phyloP scores from a whole-genome alignment of 768 basidiomycete species.

The Leccinum sublutescens region DNA sequence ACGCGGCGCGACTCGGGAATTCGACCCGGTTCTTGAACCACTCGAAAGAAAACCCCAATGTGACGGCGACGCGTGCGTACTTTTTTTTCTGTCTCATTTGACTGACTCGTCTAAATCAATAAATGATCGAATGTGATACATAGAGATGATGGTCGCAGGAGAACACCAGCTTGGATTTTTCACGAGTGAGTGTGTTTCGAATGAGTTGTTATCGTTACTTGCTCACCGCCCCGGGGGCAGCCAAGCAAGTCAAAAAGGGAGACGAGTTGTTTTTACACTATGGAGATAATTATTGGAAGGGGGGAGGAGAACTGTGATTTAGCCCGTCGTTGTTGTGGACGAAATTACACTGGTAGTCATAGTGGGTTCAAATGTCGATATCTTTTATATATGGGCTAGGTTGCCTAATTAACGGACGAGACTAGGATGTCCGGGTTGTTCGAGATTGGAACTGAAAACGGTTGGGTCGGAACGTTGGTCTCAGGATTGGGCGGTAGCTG shows the following conservation, averaged over 20 bases:
- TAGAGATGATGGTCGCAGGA: conserved; percentile 27
- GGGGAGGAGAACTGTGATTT: not conserved
- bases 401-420: too few species aligned
- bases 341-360: too few species aligned
- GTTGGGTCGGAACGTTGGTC: too few species aligned
- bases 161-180: conserved; percentile 38
- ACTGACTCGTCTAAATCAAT: not conserved
- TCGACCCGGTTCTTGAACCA: conserved; percentile 47
- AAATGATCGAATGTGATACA: too few species aligned
- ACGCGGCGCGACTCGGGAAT: conserved; percentile 45
- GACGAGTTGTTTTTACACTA: conserved; percentile 39
- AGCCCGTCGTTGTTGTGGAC: too few species aligned
- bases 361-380: too few species aligned
- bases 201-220: not conserved
- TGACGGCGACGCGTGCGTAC: conserved; percentile 29
- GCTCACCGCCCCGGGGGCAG: conserved; percentile 8
- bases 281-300: conserved; percentile 29
- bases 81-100: not conserved
- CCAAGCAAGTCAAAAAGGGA: conserved; percentile 23
- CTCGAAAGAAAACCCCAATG: conserved; percentile 6
- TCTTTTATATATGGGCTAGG: too few species aligned
- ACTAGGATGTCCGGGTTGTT: too few species aligned
- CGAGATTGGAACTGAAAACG: too few species aligned
- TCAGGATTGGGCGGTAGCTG: too few species aligned
- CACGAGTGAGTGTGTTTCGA: conserved; percentile 7